A percentile compares a stretch with the other conserved stretches of the same genome.
phyloP scores from a whole-genome alignment of 805 yeast genomes.

The Yarrowia osloensis region DNA sequence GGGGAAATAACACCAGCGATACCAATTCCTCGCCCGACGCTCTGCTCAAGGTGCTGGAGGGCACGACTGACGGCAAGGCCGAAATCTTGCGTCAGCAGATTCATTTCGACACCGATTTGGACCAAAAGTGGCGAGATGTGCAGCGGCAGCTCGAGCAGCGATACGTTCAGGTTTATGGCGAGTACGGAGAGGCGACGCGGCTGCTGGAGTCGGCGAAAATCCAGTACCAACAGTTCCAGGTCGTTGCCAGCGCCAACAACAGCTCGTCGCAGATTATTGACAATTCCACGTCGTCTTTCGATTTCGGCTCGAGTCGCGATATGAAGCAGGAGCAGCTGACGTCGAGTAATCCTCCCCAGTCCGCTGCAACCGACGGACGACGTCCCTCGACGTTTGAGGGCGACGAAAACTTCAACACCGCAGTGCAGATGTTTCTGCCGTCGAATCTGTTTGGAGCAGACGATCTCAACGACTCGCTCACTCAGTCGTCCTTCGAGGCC shows the following conservation, averaged over 20 bases:
- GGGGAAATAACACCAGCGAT: not conserved
- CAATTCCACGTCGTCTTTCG: not conserved
- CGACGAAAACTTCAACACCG: conserved; percentile 42
- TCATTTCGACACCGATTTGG: conserved; percentile 40
- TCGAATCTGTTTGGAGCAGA: conserved; percentile 42
- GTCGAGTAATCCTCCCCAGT: too few relatives aligned
- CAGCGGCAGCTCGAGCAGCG: conserved; percentile 43
- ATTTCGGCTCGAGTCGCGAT: not conserved
- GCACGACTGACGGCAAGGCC: not conserved
- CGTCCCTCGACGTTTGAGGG: conserved; percentile 29
- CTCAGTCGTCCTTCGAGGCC: conserved; percentile 27
- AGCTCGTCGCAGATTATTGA: not conserved
- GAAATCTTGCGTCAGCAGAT: conserved; percentile 36
- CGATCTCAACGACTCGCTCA: conserved; percentile 37
- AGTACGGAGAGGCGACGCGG: conserved; percentile 40
- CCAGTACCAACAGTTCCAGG: conserved; percentile 30
- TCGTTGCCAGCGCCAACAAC: conserved; percentile 34
- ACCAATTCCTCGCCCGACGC: not conserved
- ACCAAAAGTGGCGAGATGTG: conserved; percentile 43
- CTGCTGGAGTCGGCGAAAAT: conserved; percentile 33
- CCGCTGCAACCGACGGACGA: not conserved
- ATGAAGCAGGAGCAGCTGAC: too few relatives aligned
- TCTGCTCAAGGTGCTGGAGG: not conserved
- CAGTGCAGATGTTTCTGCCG: conserved; percentile 45
- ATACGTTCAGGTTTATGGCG: conserved; percentile 42